Evolutionary conservation across 371 early-diverging fungal species (phyloP).

Genomic region (Apophysomyces ossiformis): DNA sequence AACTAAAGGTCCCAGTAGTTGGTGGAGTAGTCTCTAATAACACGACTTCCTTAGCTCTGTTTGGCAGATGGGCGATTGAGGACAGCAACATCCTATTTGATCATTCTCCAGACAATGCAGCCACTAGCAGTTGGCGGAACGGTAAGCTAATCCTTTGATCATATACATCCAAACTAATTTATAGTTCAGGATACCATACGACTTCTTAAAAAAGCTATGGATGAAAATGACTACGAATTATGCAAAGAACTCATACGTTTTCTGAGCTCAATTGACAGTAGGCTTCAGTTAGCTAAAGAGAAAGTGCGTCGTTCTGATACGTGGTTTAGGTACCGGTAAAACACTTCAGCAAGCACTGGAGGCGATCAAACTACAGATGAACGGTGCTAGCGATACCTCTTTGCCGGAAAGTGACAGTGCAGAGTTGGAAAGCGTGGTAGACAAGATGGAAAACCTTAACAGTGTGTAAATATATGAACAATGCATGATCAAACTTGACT

Average conservation of each 20-base stretch:
- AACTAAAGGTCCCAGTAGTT: not conserved
- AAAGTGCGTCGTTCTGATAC: not conserved
- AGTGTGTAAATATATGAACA: not conserved
- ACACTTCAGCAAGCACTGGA: conserved; percentile 46
- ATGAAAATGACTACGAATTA: conserved; percentile 79
- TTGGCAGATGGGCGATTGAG: conserved; percentile 68
- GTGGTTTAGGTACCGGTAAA: conserved; percentile 38
- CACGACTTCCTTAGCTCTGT: conserved; percentile 55
- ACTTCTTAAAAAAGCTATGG: conserved; percentile 75
- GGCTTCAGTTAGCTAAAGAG: conserved; percentile 17
- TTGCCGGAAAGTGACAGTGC: conserved; percentile 32
- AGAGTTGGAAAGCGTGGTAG: conserved; percentile 39
- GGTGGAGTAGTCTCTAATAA: conserved; percentile 1
- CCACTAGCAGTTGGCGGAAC: conserved; percentile 68
- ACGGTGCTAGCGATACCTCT: conserved; percentile 20
- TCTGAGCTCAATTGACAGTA: conserved; percentile 79
- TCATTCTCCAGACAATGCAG: conserved; percentile 86
- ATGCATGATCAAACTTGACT: no score
- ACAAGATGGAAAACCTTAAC: conserved; percentile 31
- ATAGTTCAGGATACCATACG: conserved; percentile 63
- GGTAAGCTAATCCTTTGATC: conserved; percentile 27
- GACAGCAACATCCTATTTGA: conserved; percentile 86
- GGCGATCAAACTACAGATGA: conserved; percentile 42
- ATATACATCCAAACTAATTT: not conserved
- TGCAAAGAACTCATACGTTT: conserved; percentile 85